Evolutionary conservation across 805 yeast species (phyloP), one percentile per base, ranked within the genome.

Genomic region (Kluyveromyces nonfermentans): DNA sequence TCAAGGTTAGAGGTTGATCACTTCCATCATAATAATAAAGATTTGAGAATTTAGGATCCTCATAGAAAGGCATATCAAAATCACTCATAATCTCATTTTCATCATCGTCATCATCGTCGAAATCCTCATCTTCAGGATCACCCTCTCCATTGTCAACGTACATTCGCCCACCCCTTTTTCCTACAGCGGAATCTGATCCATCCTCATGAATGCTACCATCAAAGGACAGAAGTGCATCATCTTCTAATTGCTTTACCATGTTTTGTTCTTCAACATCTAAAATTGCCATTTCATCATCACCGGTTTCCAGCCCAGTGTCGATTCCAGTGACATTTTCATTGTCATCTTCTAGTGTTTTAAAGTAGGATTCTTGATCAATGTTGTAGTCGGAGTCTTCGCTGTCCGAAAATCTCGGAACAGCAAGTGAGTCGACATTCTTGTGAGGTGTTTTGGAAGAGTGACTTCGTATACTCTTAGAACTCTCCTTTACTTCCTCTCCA

Each of bases 11-110:
- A 28, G 57, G 56, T 19, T 64, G 64, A 46, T 58, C 65, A 32
- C 49, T 52, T n/a, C 60, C 60, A 16, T 53, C 55, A 42, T 60
- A 60, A 42, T 59, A 61, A 40, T 61, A 54, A 15, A 62, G 45
- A 41, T 56, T 59, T 2, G 65, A 58, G 48, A 62, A 60, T 46
- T 60, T 62, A 1, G 69, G 64, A 50, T 68, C 72, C 49, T 68
- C 72, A 49, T 67, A 69, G 50, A 60, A 68, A 2, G 73, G 71
- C 41, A 67, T 59, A 48, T 60, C 62, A 38, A 67, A 67, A 35
- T 59, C 68, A 9, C 54, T 50, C 54, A 55, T 63, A 18, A 53
- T 54, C 33, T 55, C 65, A 37, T 57, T 62, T 17, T 64, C 65
- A 12, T 55, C 64, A 10, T 57, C 63, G 19, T 61, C 62, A 22